Evolutionary conservation across 495 filamentous ascomycete genomes (phyloP), one percentile per base, ranked within the genome.

Genomic region (Xylaria nigripes): DNA sequence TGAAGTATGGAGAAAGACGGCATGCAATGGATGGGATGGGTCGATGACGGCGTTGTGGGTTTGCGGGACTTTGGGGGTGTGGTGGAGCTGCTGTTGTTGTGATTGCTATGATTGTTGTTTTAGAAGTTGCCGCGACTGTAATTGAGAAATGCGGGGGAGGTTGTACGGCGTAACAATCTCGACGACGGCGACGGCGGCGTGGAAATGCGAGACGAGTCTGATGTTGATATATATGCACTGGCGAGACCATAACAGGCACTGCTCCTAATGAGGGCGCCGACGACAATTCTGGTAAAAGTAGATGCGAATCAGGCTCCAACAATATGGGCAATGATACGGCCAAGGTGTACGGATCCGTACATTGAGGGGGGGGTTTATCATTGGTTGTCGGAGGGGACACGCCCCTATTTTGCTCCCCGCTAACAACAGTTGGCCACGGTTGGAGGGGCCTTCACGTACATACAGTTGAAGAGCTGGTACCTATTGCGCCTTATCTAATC

Each of bases 311-410:
- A 51, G 52, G 50, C 50, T 55, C 57, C 52, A 48, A 47, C 50
- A 50, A 58, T 12, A 13, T 36, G 51, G 55, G 60, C 45, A 54
- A 55, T 56, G 60, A 57, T 51, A 50, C 52, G 40, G 47, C 51
- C 43, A 48, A 54, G 58, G 55, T 57, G 48, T 56, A 56, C 15
- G 1, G 3, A 18, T 3, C 15, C 3, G 15, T 15, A 12, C 2
- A 55, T 48, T 44, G 56, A n/a, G n/a, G n/a, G n/a, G n/a, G n/a
- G 43, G 53, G 51, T 62, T 43, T 54, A 53, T 51, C 54, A 66
- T 66, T 66, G 63, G 64, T 62, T 60, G 64, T 45, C 57, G 16
- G 57, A n/a, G 61, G 61, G 51, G 61, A 66, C 57, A 24, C 45
- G n/a, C 54, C 54, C 54, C 54, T 57, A 51, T 57, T 57, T 23